Evolutionary conservation across 192 early-diverging fungal genomes (phyloP).

Genomic region (Mortierella claussenii): DNA sequence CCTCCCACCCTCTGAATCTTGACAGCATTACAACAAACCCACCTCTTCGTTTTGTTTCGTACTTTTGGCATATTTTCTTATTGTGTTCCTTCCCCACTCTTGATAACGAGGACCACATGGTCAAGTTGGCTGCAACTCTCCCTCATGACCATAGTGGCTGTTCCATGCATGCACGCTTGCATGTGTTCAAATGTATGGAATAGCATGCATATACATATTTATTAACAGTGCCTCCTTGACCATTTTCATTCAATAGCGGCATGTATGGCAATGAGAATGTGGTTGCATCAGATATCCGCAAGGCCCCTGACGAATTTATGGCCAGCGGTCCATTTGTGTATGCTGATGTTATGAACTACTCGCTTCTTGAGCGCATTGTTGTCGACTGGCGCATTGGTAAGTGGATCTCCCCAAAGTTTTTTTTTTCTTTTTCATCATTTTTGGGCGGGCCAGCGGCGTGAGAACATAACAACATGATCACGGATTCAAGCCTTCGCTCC

Average conservation of each 20-base stretch:
- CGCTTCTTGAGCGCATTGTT: slow-evolving; percentile 68
- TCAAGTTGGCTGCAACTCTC: no score
- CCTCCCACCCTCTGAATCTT: background rate
- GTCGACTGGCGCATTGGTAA: slow-evolving; percentile 69
- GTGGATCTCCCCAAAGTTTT: background rate
- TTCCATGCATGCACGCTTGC: no score
- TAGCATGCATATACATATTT: no score
- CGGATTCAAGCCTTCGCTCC: no score
- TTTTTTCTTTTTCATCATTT: slow-evolving; percentile 4
- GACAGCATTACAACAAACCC: background rate
- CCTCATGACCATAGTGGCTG: no score
- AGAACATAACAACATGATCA: background rate
- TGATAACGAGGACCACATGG: no score
- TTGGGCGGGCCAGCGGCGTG: background rate
- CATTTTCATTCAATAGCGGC: no score
- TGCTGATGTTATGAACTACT: slow-evolving; percentile 73
- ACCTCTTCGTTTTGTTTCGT: slow-evolving; percentile 30
- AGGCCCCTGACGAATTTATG: slow-evolving; percentile 61
- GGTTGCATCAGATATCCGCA: slow-evolving; percentile 72
- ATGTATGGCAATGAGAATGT: slow-evolving; percentile 72
- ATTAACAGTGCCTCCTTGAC: no score
- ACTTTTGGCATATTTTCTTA: slow-evolving; percentile 27
- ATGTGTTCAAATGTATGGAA: no score
- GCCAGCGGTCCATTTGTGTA: slow-evolving; percentile 70
- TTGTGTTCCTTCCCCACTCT: no score